Evolutionary conservation across 2,329 filamentous ascomycete genomes (phyloP), one percentile per base, ranked within the genome.

Genomic region (Fusarium tjaetaba): DNA sequence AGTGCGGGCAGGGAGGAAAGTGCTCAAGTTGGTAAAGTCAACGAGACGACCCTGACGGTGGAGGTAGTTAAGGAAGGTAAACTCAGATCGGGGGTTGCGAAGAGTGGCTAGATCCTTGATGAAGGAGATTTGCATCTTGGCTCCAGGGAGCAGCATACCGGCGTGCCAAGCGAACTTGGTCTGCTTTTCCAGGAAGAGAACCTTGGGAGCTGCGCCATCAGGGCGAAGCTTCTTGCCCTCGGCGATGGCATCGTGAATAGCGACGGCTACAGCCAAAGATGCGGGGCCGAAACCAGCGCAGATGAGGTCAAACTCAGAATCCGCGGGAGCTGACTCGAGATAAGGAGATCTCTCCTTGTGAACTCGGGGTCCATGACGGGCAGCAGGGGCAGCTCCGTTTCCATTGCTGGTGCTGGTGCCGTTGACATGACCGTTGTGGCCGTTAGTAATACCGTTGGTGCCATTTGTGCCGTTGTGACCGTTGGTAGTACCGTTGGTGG

Each of bases 101-200:
- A 97, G 87, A 7, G 94, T 96, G 7, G 96, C 96, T 82, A 98
- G 89, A 80, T 98, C 96, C 85, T 98, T 98, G 85, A 98, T 89
- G 85, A 97, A 98, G 15, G 94, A 97, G 77, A 98, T 98, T 81
- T 98, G 96, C 96, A 98, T 98, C 84, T 93, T 95, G 59, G 95
- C 94, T 10, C 95, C 95, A 0, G 95, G 94, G 7, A 98, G 89
- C 67, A 98, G 90, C 96, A 98, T 98, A 68, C 96, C 96, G 1
- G 94, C 91, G 82, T 98, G 96, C 96, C 96, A 98, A 66, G 93
- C 90, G 80, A 98, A 98, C 53, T 88, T 85, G 38, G 86, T 79
- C 83, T 98, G 96, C 82, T 93, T 93, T 85, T 98, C 96, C 30
- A 98, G 84, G 83, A 98, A 98, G 49, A 94, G 88, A 7, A 97